Evolutionary conservation across 768 basidiomycete genomes (phyloP).

Genomic region (Podaxis sp.): DNA sequence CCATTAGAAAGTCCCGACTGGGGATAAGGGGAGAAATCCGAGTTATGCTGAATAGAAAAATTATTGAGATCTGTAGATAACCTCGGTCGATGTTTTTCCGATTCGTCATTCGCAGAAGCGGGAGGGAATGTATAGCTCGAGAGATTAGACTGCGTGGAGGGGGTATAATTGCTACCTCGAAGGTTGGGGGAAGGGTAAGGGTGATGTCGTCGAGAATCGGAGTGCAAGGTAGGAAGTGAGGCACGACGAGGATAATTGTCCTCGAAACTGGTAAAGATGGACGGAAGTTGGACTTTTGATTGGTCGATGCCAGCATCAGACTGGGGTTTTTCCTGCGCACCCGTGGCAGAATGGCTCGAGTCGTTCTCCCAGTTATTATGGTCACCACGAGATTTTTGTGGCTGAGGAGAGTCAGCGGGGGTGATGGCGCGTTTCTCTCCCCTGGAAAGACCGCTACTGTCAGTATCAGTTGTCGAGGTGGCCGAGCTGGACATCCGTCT

Average conservation of each 20-base stretch:
- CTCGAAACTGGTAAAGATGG: conserved; percentile 71
- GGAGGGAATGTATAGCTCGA: conserved; percentile 59
- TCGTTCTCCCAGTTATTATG: conserved; percentile 35
- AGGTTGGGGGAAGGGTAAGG: conserved; percentile 54
- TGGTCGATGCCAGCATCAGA: conserved; percentile 42
- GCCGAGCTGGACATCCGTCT: conserved; percentile 82
- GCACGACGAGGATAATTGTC: conserved; percentile 60
- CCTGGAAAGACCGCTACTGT: conserved; percentile 58
- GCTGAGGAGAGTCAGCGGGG: conserved; percentile 53
- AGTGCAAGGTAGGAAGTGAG: conserved; percentile 60
- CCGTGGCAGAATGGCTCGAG: conserved; percentile 25
- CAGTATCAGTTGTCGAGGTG: conserved; percentile 66
- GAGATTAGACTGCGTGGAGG: conserved; percentile 43
- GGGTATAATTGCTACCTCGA: conserved; percentile 45
- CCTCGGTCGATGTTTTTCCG: conserved; percentile 39
- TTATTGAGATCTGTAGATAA: conserved; percentile 46
- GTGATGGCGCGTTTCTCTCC: conserved; percentile 61
- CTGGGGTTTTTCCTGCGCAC: conserved; percentile 38
- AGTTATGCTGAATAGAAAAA: conserved; percentile 33
- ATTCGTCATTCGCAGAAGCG: conserved; percentile 35
- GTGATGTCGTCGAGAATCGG: conserved; percentile 54
- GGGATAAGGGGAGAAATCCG: conserved; percentile 50
- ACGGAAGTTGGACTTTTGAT: conserved; percentile 67
- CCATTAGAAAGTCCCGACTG: conserved; percentile 50
- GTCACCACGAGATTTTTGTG: conserved; percentile 47